Conservation (phyloP, 2,329 filamentous ascomycete species). For the Colletotrichum lindemuthianum region DNA sequence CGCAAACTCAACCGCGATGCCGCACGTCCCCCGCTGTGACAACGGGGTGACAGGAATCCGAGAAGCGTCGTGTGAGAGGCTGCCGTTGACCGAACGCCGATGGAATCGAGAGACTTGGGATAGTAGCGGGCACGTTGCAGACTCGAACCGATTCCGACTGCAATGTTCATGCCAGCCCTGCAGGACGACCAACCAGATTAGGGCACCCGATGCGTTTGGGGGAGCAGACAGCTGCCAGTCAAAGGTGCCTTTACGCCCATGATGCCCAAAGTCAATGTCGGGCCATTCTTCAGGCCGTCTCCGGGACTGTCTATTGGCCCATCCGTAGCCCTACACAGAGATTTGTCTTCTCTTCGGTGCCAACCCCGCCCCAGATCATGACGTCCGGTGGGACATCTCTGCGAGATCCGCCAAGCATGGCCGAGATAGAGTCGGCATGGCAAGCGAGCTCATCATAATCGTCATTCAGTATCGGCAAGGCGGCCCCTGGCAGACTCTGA, state of each 20-base stretch:
- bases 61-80: conserved; percentile 18
- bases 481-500: background rate
- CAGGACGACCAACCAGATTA: background rate
- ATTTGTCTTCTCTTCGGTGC: too few relatives aligned
- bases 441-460: too few relatives aligned
- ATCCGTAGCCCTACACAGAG: too few relatives aligned
- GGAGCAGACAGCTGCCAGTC: conserved; percentile 14
- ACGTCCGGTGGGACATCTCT: too few relatives aligned
- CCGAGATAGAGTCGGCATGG: too few relatives aligned
- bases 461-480: background rate
- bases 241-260: background rate
- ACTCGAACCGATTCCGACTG: background rate
- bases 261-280: conserved; percentile 13
- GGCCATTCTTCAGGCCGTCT: background rate
- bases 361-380: too few relatives aligned
- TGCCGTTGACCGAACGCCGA: background rate
- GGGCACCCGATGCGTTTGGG: background rate
- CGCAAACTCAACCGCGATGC: conserved; percentile 29
- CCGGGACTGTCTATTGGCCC: too few relatives aligned
- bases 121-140: background rate
- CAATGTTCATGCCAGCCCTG: background rate
- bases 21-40: conserved; percentile 35
- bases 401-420: too few relatives aligned
- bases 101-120: too few relatives aligned
- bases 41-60: conserved; percentile 26